These are phyloP conservation scores for Aspergillus sclerotioniger DNA, from an alignment of 495 filamentous ascomycete genomes.

Conservation along the genomic window DNA sequence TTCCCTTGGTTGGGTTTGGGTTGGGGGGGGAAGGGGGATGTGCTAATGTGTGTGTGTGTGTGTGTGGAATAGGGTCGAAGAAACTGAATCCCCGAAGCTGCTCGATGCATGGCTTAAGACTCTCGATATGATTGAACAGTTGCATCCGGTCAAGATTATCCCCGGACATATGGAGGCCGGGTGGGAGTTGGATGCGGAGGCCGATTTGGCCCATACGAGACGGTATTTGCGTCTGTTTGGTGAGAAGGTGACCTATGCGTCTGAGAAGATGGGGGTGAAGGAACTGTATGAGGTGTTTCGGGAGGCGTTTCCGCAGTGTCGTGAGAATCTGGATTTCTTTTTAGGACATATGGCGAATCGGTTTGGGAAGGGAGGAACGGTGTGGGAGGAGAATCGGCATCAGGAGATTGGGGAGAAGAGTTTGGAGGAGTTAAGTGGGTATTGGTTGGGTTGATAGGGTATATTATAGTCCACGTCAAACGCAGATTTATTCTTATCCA, in stretches of 20 bases:
- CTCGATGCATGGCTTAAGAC: slow-evolving; percentile 25
- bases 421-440: slow-evolving; percentile 12
- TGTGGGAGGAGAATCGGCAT: slow-evolving; percentile 28
- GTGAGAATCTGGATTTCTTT: slow-evolving; percentile 25
- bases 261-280: slow-evolving; percentile 19
- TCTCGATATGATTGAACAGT: slow-evolving; percentile 22
- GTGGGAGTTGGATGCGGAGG: slow-evolving; percentile 26
- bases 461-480: neutral
- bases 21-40: neutral
- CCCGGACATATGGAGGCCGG: slow-evolving; percentile 28
- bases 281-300: slow-evolving; percentile 31
- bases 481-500: slow-evolving; percentile 9
- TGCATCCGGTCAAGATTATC: slow-evolving; percentile 23
- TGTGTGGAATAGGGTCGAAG: slow-evolving; percentile 21
- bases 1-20: neutral
- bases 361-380: slow-evolving; percentile 22
- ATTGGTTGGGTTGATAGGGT: slow-evolving; percentile 7
- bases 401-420: slow-evolving; percentile 16
- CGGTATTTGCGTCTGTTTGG: slow-evolving; percentile 23
- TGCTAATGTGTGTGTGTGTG: too few species aligned
- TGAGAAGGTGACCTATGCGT: slow-evolving; percentile 24
- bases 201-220: slow-evolving; percentile 25
- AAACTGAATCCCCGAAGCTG: slow-evolving; percentile 27
- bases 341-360: slow-evolving; percentile 22
- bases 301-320: slow-evolving; percentile 18